phyloP scores from a whole-genome alignment of 2,329 filamentous ascomycete genomes.

The Nemania abortiva region DNA sequence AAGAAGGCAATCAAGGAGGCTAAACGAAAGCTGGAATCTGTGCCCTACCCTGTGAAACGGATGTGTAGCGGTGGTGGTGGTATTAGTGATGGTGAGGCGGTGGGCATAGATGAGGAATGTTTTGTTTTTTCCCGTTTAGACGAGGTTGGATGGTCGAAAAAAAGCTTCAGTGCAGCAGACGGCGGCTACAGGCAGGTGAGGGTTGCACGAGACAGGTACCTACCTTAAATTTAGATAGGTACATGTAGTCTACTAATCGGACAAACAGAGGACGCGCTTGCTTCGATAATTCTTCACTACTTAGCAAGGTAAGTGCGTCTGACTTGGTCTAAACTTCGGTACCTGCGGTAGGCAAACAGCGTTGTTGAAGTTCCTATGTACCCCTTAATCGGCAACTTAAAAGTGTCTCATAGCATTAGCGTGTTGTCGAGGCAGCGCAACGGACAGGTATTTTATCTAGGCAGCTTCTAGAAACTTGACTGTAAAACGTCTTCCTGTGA shows the following conservation, averaged over 20 bases:
- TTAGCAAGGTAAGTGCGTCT: background rate
- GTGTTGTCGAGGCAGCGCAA: background rate
- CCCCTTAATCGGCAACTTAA: no score
- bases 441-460: background rate
- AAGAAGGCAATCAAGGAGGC: constrained; percentile 2
- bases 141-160: background rate
- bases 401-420: constrained; percentile 5
- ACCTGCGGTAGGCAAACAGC: no score
- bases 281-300: background rate
- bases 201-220: constrained; percentile 5
- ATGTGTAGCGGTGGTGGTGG: constrained; percentile 14
- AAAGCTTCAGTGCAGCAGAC: constrained; percentile 4
- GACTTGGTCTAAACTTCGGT: no score
- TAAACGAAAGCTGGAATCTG: constrained; percentile 15
- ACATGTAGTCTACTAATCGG: background rate
- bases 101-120: constrained; percentile 10
- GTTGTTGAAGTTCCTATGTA: background rate
- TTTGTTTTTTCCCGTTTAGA: constrained; percentile 15
- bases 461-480: background rate
- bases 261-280: background rate
- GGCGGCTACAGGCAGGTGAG: constrained; percentile 1
- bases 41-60: constrained; percentile 16
- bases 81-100: constrained; percentile 1
- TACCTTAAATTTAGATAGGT: background rate
- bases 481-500: background rate